Conservation (phyloP, 257 asterid species). For the Echites panduratus region DNA sequence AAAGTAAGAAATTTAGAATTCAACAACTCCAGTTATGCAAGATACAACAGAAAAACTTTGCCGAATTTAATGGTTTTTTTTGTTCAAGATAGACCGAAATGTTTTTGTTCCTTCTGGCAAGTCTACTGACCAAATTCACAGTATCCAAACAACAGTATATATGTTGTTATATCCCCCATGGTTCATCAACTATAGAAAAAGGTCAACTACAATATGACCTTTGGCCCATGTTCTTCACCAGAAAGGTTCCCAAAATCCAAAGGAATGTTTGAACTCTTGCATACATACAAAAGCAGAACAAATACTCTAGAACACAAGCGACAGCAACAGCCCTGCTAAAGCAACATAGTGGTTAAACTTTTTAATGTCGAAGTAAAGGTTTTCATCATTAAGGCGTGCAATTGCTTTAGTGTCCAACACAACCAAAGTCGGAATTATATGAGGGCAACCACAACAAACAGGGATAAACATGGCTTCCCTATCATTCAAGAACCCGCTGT, state of each 20-base stretch:
- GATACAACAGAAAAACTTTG: not conserved
- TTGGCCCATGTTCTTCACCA: not conserved
- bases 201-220: not conserved
- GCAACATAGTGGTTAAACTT: not conserved
- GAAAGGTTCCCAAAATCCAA: not conserved
- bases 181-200: not conserved
- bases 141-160: not conserved
- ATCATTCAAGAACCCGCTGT: not conserved
- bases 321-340: not conserved
- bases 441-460: not conserved
- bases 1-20: not conserved
- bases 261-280: not conserved
- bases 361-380: slow-evolving; percentile 4
- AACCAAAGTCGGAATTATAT: not conserved
- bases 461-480: not conserved
- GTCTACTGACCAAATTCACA: too few species aligned
- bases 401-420: not conserved
- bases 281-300: not conserved
- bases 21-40: not conserved
- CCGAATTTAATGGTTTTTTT: not conserved
- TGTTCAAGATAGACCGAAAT: not conserved
- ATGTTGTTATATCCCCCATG: too few species aligned
- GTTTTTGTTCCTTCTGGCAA: too few species aligned
- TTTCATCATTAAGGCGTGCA: slow-evolving; percentile 1
- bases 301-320: not conserved